A percentile compares a stretch with the other conserved stretches of the same genome.
Conservation (phyloP, 148 eudicot species). For the Fagopyrum homotropicum region DNA sequence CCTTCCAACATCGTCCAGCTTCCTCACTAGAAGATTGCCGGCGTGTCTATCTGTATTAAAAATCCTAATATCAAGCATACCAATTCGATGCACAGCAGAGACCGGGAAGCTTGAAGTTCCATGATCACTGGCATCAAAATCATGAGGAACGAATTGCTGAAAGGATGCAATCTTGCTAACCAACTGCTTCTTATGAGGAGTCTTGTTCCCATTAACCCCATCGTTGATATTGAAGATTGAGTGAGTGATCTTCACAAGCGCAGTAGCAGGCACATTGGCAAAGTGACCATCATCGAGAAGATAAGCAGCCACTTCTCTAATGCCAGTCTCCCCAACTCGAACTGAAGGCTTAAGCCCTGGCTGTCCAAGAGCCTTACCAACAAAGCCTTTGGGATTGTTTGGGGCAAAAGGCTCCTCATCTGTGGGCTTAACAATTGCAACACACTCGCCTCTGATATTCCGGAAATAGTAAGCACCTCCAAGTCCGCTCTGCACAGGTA, state of each 20-base stretch:
- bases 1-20: conserved; percentile 22
- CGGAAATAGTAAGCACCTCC: conserved; percentile 35
- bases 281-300: conserved; percentile 34
- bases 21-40: conserved; percentile 33
- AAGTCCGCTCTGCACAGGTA: conserved; percentile 28
- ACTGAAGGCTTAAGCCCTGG: conserved; percentile 33
- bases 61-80: conserved; percentile 33
- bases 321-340: conserved; percentile 36
- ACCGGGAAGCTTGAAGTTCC: conserved; percentile 40
- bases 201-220: conserved; percentile 22
- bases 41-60: conserved; percentile 38
- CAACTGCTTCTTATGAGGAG: conserved; percentile 15
- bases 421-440: conserved; percentile 39
- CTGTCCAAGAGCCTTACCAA: conserved; percentile 35
- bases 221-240: conserved; percentile 31
- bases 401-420: conserved; percentile 44
- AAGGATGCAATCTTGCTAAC: conserved; percentile 35
- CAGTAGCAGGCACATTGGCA: conserved; percentile 36
- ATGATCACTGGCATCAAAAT: conserved; percentile 42
- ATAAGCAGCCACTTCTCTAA: conserved; percentile 41
- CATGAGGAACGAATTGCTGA: conserved; percentile 31
- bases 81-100: conserved; percentile 34
- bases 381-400: conserved; percentile 35
- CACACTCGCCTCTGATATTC: conserved; percentile 23
- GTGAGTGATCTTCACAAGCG: conserved; percentile 33